Evolutionary conservation across 306 rosid species (phyloP), one percentile per base, ranked within the genome.

Genomic region (Vigna radiata): DNA sequence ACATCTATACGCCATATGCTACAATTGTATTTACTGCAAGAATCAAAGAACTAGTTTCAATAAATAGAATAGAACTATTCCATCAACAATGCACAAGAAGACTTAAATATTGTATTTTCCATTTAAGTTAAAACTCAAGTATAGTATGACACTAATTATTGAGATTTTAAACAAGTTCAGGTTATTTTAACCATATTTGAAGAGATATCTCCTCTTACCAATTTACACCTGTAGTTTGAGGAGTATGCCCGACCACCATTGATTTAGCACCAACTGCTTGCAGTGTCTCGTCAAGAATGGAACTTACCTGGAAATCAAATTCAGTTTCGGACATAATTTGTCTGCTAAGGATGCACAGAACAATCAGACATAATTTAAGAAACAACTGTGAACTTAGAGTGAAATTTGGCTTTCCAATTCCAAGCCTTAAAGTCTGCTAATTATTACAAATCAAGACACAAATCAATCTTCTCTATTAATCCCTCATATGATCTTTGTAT

Each of bases 241-340:
- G 99, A 83, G 99, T 95, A 74, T 95, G 99, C 67, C 99, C 99
- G 5, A 95, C 99, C 60, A 95, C 99, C 97, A 95, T 90, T 58
- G 94, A 93, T 87, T 82, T 95, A 13, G 97, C 97, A 62, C 88
- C 99, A 72, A 88, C 64, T 70, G 97, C 93, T 77, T 89, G 84
- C 62, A 95, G 81, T 67, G 99, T 95, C 87, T 90, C 93, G 77
- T 89, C 85, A 50, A 95, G 96, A 85, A 88, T 74, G 55, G 90
- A 82, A 83, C 86, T 52, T 75, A 92, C 88, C 97, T 95, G 86
- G 77, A 63, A 31, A 66, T 70, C 43, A 66, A 59, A 50, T 37
- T 68, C 21, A 62, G 68, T 62, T 76, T 74, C 77, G 27, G 27
- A 25, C 27, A 25, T 25, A 25, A 25, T 12, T 12, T 43, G 23